A percentile compares a stretch with the other conserved stretches of the same genome.
Conservation (phyloP, 208 protist genomes). For the Entamoeba histolytica region DNA sequence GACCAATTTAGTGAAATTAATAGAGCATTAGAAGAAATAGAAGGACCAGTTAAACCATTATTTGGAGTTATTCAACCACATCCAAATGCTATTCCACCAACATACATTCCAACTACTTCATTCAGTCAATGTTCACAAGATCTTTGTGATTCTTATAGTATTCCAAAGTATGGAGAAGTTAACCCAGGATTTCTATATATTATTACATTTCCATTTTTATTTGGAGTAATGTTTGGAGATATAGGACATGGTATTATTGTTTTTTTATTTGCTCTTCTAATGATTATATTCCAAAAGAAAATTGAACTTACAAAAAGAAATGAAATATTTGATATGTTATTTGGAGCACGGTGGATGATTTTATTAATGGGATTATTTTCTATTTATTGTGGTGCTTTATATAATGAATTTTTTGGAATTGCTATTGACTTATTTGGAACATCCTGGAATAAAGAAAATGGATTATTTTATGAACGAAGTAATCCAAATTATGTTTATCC, state of each 20-base stretch:
- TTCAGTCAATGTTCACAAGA: conserved; percentile 76
- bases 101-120: conserved; percentile 80
- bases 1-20: neutral
- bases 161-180: conserved; percentile 55
- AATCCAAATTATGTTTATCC: neutral
- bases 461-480: neutral
- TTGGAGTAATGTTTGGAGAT: conserved; percentile 98
- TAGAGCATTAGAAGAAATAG: neutral
- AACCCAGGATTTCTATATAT: conserved; percentile 27
- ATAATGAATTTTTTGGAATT: conserved; percentile 40
- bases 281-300: conserved; percentile 22
- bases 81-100: conserved; percentile 51
- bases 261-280: conserved; percentile 9
- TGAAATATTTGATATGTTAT: conserved; percentile 22
- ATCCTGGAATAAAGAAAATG: neutral
- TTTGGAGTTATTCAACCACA: neutral
- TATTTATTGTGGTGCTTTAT: conserved; percentile 35
- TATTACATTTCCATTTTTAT: conserved; percentile 96
- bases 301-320: neutral
- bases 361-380: conserved; percentile 36
- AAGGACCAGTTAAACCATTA: neutral
- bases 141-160: conserved; percentile 88
- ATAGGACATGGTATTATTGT: conserved; percentile 70
- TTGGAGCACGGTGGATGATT: conserved; percentile 38
- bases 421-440: conserved; percentile 28